A percentile compares a stretch with the other conserved stretches of the same genome.
Conservation (phyloP, 345 rosid species). For the Combretum micranthum region DNA sequence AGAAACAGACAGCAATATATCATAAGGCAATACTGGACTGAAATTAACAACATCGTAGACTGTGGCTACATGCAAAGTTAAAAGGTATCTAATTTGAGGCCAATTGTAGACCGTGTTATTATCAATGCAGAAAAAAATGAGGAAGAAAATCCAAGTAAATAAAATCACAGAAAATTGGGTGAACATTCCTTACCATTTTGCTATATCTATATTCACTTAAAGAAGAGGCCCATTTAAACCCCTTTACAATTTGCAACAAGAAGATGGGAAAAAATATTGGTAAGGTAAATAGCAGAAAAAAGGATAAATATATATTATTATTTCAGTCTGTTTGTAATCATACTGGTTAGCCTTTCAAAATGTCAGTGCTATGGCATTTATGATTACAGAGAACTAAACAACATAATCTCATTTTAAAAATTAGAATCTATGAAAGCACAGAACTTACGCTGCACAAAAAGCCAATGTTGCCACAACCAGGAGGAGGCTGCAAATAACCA, state of each 20-base stretch:
- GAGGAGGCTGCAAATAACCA: conserved; percentile 89
- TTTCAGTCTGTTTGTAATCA: too few species aligned
- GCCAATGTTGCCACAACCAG: conserved; percentile 75
- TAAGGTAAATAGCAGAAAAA: not conserved
- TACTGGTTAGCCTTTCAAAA: too few species aligned
- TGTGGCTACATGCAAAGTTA: not conserved
- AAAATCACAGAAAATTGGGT: too few species aligned
- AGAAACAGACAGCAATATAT: conserved; percentile 1
- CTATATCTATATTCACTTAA: not conserved
- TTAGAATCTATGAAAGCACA: not conserved
- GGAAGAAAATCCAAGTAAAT: too few species aligned
- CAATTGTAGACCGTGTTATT: too few species aligned
- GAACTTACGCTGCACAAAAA: conserved; percentile 94
- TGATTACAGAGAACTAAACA: too few species aligned
- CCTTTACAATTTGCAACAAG: not conserved
- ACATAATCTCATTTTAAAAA: too few species aligned
- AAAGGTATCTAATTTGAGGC: not conserved
- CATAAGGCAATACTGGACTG: not conserved
- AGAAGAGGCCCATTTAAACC: not conserved
- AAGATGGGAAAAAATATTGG: not conserved
- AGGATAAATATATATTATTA: not conserved
- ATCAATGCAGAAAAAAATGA: too few species aligned
- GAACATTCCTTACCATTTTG: not conserved
- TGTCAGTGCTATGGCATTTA: too few species aligned
- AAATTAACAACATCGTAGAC: too few species aligned